Evolutionary conservation across 2,329 filamentous ascomycete genomes (phyloP), one percentile per base, ranked within the genome.

Genomic region (Cercospora sp.): DNA sequence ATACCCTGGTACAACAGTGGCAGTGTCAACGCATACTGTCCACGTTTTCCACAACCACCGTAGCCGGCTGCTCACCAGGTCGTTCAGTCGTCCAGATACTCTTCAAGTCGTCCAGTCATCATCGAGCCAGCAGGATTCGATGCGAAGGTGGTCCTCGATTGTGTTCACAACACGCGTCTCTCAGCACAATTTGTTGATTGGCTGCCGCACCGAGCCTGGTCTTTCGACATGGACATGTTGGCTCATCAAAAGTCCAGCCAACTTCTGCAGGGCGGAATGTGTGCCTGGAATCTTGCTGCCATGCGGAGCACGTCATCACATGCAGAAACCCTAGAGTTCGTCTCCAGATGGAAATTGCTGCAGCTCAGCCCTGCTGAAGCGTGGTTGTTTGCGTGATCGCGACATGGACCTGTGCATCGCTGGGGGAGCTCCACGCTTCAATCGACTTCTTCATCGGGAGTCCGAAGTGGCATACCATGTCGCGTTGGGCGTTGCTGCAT

Each of bases 301-400:
- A 59, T 20, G 63, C 28, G 31, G 30, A 65, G 63, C 63, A 65
- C 57, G 63, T 65, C 63, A 65, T 65, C 31, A 39, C 64, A 58
- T 26, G 57, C 42, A 28, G 10, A 28, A 31, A 10, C 9, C n/a
- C 33, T 20, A 48, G 60, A 39, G 12, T 28, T 45, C 26, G 39
- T 20, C 26, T 23, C 5, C 16, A 33, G 55, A 36, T 36, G 31
- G 31, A 23, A 36, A 30, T 59, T 36, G 23, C 48, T 28, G 23
- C 48, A 28, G 23, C 48, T 26, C 48, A 30, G 23, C 48, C 48
- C 23, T 28, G 48, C 3, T 36, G 9, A 20, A 18, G 45, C 48
- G 45, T 63, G 61, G 61, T 63, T 63, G 61, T 55, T 63, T 55
- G 33, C 33, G 53, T 64, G 62, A 45, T 12, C 31, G 28, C 26